Percentiles rank a stretch among this genome's conserved stretches.
phyloP scores from a whole-genome alignment of 1,284 basidiomycete species.

The Cutaneotrichosporon arboriforme region DNA sequence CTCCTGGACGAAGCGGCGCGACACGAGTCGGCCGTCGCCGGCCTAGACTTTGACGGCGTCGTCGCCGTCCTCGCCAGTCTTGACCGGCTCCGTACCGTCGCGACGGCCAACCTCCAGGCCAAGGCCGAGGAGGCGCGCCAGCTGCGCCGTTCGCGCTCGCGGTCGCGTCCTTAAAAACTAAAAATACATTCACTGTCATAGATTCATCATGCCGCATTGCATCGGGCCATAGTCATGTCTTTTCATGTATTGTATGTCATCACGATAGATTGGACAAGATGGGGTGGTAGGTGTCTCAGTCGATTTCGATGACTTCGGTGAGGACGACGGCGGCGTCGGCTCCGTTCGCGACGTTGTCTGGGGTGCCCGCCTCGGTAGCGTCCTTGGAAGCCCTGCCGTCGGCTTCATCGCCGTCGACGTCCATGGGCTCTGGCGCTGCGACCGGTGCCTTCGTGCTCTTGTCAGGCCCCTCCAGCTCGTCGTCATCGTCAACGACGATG shows the following conservation, averaged over 20 bases:
- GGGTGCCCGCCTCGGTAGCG: background rate
- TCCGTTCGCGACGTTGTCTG: too few species aligned
- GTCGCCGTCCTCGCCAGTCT: constrained; percentile 23
- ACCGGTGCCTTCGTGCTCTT: too few species aligned
- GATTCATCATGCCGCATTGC: background rate
- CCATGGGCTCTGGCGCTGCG: background rate
- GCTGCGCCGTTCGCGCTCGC: background rate
- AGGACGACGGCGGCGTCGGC: too few species aligned
- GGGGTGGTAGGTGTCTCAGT: background rate
- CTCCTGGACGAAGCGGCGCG: constrained; percentile 26
- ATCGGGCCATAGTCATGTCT: background rate
- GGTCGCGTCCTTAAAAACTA: background rate
- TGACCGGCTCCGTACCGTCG: constrained; percentile 27
- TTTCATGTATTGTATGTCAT: too few species aligned
- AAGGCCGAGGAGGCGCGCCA: constrained; percentile 4
- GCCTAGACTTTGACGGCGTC: constrained; percentile 31
- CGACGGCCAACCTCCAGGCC: constrained; percentile 7
- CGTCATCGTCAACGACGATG: too few species aligned
- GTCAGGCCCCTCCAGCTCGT: too few species aligned
- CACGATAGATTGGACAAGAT: too few species aligned
- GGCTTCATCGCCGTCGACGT: background rate
- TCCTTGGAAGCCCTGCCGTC: too few species aligned
- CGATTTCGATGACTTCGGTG: background rate
- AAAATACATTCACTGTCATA: background rate
- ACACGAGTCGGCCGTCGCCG: constrained; percentile 20